Percentiles rank a stretch among this genome's conserved stretches.
Evolutionary conservation across 202 grass and related monocot genomes (phyloP).

Genomic region (Musa balbisiana): DNA sequence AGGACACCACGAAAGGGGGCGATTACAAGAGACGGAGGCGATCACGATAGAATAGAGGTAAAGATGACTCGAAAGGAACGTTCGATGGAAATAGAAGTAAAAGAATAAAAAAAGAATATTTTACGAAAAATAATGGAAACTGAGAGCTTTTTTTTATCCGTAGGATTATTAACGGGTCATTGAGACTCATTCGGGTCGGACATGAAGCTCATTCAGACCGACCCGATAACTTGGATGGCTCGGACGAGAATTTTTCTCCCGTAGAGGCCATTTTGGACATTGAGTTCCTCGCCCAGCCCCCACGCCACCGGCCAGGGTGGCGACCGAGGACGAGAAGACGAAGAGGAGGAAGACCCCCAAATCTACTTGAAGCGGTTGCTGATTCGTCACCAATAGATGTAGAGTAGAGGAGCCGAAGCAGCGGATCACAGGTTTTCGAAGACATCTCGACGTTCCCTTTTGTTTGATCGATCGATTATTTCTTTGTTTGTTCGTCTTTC

Average conservation of each 20-base stretch:
- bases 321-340: not conserved
- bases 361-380: not conserved
- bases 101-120: too few relatives aligned
- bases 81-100: too few relatives aligned
- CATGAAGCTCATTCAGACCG: too few relatives aligned
- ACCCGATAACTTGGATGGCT: not conserved
- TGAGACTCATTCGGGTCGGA: too few relatives aligned
- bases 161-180: not conserved
- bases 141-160: too few relatives aligned
- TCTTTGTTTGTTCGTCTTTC: not conserved
- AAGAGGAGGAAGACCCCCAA: not conserved
- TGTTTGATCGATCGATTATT: too few relatives aligned
- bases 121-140: too few relatives aligned
- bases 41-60: too few relatives aligned
- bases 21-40: too few relatives aligned
- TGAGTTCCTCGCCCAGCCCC: not conserved
- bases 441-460: not conserved
- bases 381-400: too few relatives aligned
- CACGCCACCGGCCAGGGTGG: not conserved
- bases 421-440: not conserved
- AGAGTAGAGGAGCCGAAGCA: not conserved
- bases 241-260: not conserved
- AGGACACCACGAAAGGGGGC: too few relatives aligned
- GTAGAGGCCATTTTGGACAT: not conserved
- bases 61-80: too few relatives aligned